Base-by-base conservation (phyloP, 2,329 filamentous ascomycete species). In the Chaetomium strumarium region DNA sequence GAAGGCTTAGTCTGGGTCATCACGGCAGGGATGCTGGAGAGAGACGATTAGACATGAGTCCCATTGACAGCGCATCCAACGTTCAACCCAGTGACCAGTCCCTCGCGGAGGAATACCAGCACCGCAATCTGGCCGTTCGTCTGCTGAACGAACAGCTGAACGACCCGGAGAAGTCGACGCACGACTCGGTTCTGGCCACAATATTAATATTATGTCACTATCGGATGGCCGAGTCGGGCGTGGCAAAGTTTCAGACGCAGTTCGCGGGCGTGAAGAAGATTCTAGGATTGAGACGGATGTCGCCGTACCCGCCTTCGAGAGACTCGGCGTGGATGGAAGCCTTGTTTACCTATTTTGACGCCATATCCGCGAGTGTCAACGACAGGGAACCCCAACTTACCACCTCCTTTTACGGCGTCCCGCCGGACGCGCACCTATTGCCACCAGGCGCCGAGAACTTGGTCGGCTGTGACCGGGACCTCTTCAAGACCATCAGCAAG, bases 191-290 rank as follows among this genome's bases (percentile, higher is more conserved):
- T 5, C 75, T 96, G 30, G 91, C 90, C 2, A 95, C 90, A 4
- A 82, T 96, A 34, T 78, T 96, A 37, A 80, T 96, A 9, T 77
- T 96, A 3, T 96, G 90, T 66, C 84, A 96, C 55, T 96, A 95
- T 67, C 88, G 95, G 60, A 90, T 96, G 72, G 93, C 90, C 57
- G 91, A 96, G 68, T 93, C 88, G 1, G 92, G 92, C 3, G 85
- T 96, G 60, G 90, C 89, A 17, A 92, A 92, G 63, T 96, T 96
- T 70, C 88, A 90, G 60, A 93, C 88, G 0, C 92, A 96, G 66
- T 90, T 96, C 63, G 90, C 90, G 1, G 91, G 92, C 0, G 90
- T 96, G 37, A 91, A 90, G 70, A 95, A 95, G 73, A 83, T 97
- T 31, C 78, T 96, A 11, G 81, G 84, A 4, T 81, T 96, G 72